Evolutionary conservation across 192 early-diverging fungal species (phyloP).

Genomic region (Linnemannia elongata): DNA sequence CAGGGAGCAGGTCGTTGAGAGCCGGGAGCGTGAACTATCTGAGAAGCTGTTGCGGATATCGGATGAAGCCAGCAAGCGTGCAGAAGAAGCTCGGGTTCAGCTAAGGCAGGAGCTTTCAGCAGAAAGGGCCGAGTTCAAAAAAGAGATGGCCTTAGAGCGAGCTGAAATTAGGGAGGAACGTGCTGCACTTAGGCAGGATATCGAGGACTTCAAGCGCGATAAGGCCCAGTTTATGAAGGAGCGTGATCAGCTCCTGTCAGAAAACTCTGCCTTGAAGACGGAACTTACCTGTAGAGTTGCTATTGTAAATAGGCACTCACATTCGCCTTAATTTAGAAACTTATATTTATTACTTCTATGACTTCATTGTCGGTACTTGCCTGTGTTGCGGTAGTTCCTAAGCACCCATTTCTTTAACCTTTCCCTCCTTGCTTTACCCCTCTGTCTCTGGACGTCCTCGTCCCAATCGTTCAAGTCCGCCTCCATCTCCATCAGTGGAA

Average conservation of each 20-base stretch:
- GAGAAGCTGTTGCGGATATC: background rate
- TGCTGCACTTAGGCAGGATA: background rate
- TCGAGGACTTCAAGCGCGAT: background rate
- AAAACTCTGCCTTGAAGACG: background rate
- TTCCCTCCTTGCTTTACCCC: background rate
- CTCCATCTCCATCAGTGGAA: background rate
- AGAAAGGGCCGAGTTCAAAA: constrained; percentile 1
- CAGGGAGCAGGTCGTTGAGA: background rate
- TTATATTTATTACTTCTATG: background rate
- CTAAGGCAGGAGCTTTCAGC: background rate
- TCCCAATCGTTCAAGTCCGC: background rate
- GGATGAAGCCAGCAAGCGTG: background rate
- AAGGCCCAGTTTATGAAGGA: background rate
- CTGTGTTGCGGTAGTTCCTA: background rate
- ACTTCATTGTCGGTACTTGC: background rate
- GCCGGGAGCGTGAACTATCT: background rate
- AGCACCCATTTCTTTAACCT: background rate
- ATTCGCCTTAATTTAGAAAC: background rate
- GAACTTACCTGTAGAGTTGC: background rate
- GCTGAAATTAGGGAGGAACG: background rate
- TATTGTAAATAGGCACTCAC: background rate
- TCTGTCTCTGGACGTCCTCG: background rate
- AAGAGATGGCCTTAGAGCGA: background rate
- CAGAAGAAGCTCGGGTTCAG: background rate
- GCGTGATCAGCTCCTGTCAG: background rate